Percentiles rank a stretch among this genome's conserved stretches.
These are phyloP conservation scores for Hanseniaspora thailandica DNA, from an alignment of 805 yeast genomes.

Conservation along the genomic window DNA sequence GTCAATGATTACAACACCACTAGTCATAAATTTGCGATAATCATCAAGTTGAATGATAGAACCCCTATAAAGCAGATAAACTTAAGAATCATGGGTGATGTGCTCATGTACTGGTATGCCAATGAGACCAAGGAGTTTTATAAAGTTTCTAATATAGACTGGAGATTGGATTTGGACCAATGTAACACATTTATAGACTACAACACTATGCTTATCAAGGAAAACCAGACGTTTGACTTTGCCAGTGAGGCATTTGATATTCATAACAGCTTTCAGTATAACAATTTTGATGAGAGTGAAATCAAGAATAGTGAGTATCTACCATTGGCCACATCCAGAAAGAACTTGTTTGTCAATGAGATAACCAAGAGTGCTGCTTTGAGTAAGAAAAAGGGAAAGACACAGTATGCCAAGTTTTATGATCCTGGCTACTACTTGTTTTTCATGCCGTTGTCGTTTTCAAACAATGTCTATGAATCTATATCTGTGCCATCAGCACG, in stretches of 20 bases:
- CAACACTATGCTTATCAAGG: background rate
- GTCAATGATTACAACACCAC: constrained; percentile 34
- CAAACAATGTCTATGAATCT: constrained; percentile 53
- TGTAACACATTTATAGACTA: constrained; percentile 6
- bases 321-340: constrained; percentile 11
- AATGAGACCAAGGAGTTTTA: constrained; percentile 41
- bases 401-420: constrained; percentile 17
- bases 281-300: constrained; percentile 17
- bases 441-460: constrained; percentile 49
- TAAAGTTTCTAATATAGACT: constrained; percentile 37
- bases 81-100: constrained; percentile 35
- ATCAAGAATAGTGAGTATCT: constrained; percentile 18
- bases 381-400: constrained; percentile 6
- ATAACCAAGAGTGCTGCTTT: background rate
- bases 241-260: background rate
- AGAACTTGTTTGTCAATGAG: constrained; percentile 7
- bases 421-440: constrained; percentile 64
- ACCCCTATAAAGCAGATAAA: constrained; percentile 31
- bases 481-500: constrained; percentile 30
- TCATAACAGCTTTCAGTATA: constrained; percentile 17
- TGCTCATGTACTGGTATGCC: constrained; percentile 42
- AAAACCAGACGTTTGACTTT: background rate
- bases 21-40: constrained; percentile 41
- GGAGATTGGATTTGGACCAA: constrained; percentile 31
- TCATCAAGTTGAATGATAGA: constrained; percentile 35